phyloP scores from a whole-genome alignment of 139 green algal species.

The Limnomonas spitsbergensis region DNA sequence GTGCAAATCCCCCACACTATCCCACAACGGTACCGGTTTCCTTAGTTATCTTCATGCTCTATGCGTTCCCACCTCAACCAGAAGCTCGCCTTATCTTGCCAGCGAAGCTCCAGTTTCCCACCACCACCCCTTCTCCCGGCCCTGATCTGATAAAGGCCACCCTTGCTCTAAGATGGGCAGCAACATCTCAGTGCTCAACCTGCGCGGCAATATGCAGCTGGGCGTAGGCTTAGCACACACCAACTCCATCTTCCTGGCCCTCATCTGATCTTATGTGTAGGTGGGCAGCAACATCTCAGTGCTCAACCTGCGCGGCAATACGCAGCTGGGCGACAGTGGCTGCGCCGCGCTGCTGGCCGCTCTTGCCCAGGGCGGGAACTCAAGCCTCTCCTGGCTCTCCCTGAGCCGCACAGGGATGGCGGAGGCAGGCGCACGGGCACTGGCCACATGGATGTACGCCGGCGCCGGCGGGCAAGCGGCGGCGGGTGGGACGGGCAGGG shows the following conservation, averaged over 20 bases:
- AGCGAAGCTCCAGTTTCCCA: too few relatives aligned
- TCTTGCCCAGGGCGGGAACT: neutral
- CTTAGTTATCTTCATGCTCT: too few relatives aligned
- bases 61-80: too few relatives aligned
- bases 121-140: neutral
- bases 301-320: neutral
- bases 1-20: too few relatives aligned
- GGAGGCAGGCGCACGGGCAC: neutral
- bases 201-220: too few relatives aligned
- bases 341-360: neutral
- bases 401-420: neutral
- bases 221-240: too few relatives aligned
- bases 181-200: neutral
- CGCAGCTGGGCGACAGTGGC: neutral
- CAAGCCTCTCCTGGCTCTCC: neutral
- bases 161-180: neutral
- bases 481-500: too few relatives aligned
- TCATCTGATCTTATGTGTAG: neutral
- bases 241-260: too few relatives aligned
- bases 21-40: too few relatives aligned
- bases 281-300: neutral
- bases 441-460: neutral
- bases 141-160: neutral
- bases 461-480: too few relatives aligned
- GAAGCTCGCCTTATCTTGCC: too few relatives aligned